Evolutionary conservation across 148 eudicot genomes (phyloP).

Genomic region (Nyssa sinensis): DNA sequence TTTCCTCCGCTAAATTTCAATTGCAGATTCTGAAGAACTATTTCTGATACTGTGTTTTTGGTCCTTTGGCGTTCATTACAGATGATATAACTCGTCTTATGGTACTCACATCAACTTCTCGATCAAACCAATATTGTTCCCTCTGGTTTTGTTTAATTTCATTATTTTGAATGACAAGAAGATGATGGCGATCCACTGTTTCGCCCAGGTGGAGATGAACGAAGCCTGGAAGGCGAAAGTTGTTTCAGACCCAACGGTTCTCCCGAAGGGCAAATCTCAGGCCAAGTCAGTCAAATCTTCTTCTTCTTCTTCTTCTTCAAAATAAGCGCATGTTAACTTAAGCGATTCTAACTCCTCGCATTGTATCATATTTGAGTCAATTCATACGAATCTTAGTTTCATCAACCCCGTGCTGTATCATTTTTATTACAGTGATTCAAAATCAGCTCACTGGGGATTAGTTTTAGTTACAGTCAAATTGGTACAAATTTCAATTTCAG

Average conservation of each 20-base stretch:
- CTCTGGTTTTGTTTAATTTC: background rate
- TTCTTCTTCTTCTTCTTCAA: constrained; percentile 7
- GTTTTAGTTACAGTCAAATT: background rate
- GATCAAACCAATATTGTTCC: background rate
- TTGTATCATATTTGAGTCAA: background rate
- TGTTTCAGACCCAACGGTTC: constrained; percentile 63
- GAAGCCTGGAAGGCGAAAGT: constrained; percentile 87
- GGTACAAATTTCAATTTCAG: too few relatives aligned
- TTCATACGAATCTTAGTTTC: background rate
- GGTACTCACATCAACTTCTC: constrained; percentile 36
- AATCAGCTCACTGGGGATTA: background rate
- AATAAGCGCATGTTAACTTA: background rate
- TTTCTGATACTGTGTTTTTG: background rate
- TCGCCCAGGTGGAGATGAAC: constrained; percentile 68
- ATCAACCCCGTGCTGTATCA: background rate
- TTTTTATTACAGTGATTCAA: background rate
- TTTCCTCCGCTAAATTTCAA: background rate
- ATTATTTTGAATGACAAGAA: background rate
- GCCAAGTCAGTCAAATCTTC: constrained; percentile 66
- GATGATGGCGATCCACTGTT: background rate
- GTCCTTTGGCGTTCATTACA: constrained; percentile 25
- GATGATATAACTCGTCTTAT: constrained; percentile 92
- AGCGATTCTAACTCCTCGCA: background rate
- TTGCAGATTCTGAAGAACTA: background rate
- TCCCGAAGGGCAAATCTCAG: constrained; percentile 80